Evolutionary conservation across 495 filamentous ascomycete species (phyloP).

Genomic region (Tuber borchii): DNA sequence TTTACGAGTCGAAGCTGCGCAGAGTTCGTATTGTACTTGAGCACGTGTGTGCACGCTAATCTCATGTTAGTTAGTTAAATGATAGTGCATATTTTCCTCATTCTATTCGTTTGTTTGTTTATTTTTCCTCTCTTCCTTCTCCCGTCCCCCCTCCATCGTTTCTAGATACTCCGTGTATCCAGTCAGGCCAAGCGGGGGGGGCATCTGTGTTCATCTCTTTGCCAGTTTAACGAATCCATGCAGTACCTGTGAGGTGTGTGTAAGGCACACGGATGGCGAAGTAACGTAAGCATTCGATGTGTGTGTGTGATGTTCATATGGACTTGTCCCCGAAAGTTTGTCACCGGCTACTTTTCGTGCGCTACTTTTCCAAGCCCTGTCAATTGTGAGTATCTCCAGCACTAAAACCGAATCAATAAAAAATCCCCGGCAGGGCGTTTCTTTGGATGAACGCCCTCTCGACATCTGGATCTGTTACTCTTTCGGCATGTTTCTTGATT

Average conservation of each 20-base stretch:
- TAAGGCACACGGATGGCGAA: neutral
- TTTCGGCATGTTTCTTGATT: neutral
- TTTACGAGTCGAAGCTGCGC: constrained; percentile 7
- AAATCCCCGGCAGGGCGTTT: constrained; percentile 36
- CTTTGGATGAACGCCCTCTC: constrained; percentile 26
- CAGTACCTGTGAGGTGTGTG: neutral
- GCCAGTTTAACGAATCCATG: neutral
- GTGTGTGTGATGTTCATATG: constrained; percentile 20
- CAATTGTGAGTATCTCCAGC: constrained; percentile 9
- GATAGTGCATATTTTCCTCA: constrained; percentile 6
- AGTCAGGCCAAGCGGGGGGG: neutral
- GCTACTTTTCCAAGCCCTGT: constrained; percentile 20
- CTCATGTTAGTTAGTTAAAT: neutral
- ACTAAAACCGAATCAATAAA: constrained; percentile 19
- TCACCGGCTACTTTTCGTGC: constrained; percentile 31
- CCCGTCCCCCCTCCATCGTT: neutral
- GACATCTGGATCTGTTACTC: neutral
- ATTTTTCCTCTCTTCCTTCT: neutral
- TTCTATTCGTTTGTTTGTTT: neutral
- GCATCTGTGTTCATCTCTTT: neutral
- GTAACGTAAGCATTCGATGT: constrained; percentile 28
- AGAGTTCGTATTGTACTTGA: neutral
- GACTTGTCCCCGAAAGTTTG: constrained; percentile 18
- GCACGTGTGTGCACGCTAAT: neutral
- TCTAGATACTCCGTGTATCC: neutral